Conservation (phyloP, 1,284 basidiomycete genomes). For the Violaceomyces palustris region DNA sequence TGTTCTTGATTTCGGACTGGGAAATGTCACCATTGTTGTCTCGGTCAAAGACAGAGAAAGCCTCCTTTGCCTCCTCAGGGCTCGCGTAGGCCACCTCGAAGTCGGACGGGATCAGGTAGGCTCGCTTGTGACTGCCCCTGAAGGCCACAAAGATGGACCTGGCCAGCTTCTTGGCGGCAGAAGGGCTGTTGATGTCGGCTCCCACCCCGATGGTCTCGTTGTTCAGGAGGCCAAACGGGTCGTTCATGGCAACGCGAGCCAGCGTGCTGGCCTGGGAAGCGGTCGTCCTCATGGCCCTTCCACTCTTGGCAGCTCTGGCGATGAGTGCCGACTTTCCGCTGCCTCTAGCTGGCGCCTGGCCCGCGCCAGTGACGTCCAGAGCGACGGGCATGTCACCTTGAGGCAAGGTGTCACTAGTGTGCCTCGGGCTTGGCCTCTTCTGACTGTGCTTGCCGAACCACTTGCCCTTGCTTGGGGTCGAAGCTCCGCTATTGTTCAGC, state of each 20-base stretch:
- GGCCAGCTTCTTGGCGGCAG: constrained; percentile 61
- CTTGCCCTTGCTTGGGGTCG: constrained; percentile 7
- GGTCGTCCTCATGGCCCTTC: constrained; percentile 9
- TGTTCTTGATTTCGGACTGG: constrained; percentile 69
- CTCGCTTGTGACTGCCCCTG: constrained; percentile 55
- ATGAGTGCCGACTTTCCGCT: constrained; percentile 21
- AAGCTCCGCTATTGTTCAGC: constrained; percentile 4
- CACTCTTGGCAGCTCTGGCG: constrained; percentile 17
- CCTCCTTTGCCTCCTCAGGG: constrained; percentile 61
- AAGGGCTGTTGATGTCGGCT: constrained; percentile 45
- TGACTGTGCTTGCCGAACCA: constrained; percentile 42
- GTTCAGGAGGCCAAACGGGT: constrained; percentile 21
- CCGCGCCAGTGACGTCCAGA: constrained; percentile 12
- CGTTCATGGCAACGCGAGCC: constrained; percentile 43
- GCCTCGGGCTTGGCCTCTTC: constrained; percentile 24
- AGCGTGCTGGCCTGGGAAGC: constrained; percentile 27
- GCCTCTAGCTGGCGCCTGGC: constrained; percentile 21
- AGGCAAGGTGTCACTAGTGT: too few species aligned
- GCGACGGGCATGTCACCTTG: constrained; percentile 16
- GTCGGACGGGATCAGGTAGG: constrained; percentile 65
- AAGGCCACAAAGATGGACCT: constrained; percentile 65
- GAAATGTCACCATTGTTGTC: constrained; percentile 74
- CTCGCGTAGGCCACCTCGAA: constrained; percentile 66
- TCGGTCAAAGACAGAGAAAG: constrained; percentile 65
- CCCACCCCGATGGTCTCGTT: constrained; percentile 38